Evolutionary conservation across 2,329 filamentous ascomycete species (phyloP).

Genomic region (Leptographium procerum): DNA sequence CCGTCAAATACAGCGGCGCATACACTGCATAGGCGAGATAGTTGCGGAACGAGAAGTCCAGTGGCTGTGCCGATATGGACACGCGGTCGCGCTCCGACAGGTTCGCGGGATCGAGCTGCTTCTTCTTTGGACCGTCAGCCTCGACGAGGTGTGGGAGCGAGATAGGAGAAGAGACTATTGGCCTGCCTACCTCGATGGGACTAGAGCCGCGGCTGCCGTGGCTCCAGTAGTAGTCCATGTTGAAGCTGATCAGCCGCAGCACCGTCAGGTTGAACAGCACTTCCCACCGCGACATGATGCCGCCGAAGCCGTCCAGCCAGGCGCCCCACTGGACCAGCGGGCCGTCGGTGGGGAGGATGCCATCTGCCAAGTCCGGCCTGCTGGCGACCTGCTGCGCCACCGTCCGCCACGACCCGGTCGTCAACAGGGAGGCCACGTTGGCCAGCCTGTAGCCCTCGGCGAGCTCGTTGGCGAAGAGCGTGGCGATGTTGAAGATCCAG

Average conservation of each 20-base stretch:
- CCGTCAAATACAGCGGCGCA: constrained; percentile 82
- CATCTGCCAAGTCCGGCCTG: neutral
- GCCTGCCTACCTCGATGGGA: constrained; percentile 60
- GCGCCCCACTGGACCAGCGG: constrained; percentile 49
- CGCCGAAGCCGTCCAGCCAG: constrained; percentile 68
- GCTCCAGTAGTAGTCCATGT: constrained; percentile 94
- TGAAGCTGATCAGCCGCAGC: constrained; percentile 87
- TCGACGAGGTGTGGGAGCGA: neutral
- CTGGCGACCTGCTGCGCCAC: neutral
- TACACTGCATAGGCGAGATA: constrained; percentile 87
- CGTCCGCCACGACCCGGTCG: constrained; percentile 8
- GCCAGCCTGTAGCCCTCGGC: constrained; percentile 64
- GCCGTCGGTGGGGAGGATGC: constrained; percentile 17
- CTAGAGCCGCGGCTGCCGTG: constrained; percentile 51
- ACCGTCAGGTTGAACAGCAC: constrained; percentile 97
- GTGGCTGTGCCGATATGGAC: constrained; percentile 55
- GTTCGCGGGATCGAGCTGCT: constrained; percentile 77
- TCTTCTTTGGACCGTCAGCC: constrained; percentile 59
- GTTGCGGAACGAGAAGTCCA: constrained; percentile 71
- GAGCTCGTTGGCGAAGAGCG: constrained; percentile 84
- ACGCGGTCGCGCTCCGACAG: constrained; percentile 86
- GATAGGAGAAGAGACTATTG: neutral
- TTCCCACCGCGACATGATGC: constrained; percentile 85
- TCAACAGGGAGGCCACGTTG: constrained; percentile 44
- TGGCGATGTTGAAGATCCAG: constrained; percentile 81